phyloP scores from a whole-genome alignment of 2,329 filamentous ascomycete genomes.

The Alternaria burnsii region DNA sequence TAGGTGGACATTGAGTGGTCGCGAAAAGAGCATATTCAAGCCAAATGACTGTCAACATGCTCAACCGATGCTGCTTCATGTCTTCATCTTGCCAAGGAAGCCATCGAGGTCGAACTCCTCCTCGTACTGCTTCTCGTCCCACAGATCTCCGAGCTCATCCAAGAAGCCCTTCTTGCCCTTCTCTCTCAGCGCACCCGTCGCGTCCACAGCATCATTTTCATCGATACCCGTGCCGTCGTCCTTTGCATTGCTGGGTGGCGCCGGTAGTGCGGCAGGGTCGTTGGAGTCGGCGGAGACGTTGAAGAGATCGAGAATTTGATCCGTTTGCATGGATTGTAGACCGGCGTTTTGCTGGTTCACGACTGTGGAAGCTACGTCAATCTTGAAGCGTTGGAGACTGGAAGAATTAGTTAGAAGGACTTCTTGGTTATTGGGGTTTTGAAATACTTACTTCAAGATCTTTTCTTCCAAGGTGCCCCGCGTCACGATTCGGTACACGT shows the following conservation, averaged over 20 bases:
- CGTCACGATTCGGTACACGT: slow-evolving; percentile 96
- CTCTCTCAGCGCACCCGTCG: slow-evolving; percentile 88
- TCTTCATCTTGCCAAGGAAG: slow-evolving; percentile 93
- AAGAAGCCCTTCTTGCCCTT: slow-evolving; percentile 97
- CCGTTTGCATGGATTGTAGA: slow-evolving; percentile 94
- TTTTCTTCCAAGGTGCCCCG: slow-evolving; percentile 97
- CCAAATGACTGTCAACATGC: neutral
- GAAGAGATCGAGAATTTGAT: slow-evolving; percentile 97
- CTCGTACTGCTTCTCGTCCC: slow-evolving; percentile 97
- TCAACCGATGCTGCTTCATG: slow-evolving; percentile 26
- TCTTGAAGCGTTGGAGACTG: slow-evolving; percentile 98
- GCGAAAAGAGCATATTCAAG: neutral
- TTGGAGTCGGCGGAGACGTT: slow-evolving; percentile 67
- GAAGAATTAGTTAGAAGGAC: slow-evolving; percentile 16
- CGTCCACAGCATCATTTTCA: slow-evolving; percentile 80
- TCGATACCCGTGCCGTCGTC: slow-evolving; percentile 74
- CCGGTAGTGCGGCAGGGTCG: slow-evolving; percentile 66
- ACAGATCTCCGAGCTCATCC: slow-evolving; percentile 93
- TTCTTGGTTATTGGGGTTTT: too few relatives aligned
- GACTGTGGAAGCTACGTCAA: slow-evolving; percentile 96
- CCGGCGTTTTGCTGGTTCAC: slow-evolving; percentile 99
- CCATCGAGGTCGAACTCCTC: slow-evolving; percentile 97
- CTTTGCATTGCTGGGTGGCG: slow-evolving; percentile 65
- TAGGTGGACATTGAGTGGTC: neutral
- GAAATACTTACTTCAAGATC: slow-evolving; percentile 75